phyloP scores from a whole-genome alignment of 106 monocot species.

The Phalaenopsis aphrodite region DNA sequence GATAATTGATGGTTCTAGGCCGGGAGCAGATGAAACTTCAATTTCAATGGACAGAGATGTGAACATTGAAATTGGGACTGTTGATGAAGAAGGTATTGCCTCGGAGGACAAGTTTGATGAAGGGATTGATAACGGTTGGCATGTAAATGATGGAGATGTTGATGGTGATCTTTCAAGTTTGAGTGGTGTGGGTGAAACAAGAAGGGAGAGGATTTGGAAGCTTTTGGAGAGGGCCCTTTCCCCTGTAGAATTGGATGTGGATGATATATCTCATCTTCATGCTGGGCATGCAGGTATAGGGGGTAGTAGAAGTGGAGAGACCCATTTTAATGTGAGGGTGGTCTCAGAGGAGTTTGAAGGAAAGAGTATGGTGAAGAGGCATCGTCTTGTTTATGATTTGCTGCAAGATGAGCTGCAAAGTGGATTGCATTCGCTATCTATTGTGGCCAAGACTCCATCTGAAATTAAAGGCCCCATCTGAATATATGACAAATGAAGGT shows the following conservation, averaged over 20 bases:
- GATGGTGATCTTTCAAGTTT: background rate
- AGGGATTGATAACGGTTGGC: too few species aligned
- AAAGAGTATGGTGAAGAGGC: slow-evolving; percentile 87
- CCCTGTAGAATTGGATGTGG: slow-evolving; percentile 52
- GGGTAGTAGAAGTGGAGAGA: slow-evolving; percentile 62
- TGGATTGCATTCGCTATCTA: slow-evolving; percentile 88
- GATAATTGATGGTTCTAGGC: background rate
- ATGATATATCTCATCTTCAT: slow-evolving; percentile 74
- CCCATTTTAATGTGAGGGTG: slow-evolving; percentile 71
- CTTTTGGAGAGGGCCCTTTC: slow-evolving; percentile 34
- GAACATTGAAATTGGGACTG: background rate
- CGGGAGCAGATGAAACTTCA: background rate
- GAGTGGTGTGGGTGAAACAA: slow-evolving; percentile 11
- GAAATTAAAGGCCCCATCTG: slow-evolving; percentile 22
- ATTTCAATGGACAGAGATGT: background rate
- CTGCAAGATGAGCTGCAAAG: slow-evolving; percentile 73
- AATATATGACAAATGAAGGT: too few species aligned
- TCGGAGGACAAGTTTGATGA: background rate
- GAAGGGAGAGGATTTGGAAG: slow-evolving; percentile 62
- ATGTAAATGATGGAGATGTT: too few species aligned
- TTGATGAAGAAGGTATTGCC: background rate
- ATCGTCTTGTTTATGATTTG: slow-evolving; percentile 69
- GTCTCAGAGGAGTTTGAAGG: slow-evolving; percentile 83
- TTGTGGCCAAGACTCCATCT: slow-evolving; percentile 71
- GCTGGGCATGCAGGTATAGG: slow-evolving; percentile 68